phyloP scores from a whole-genome alignment of 805 yeast species.

The Jamesozyma hellenica region DNA sequence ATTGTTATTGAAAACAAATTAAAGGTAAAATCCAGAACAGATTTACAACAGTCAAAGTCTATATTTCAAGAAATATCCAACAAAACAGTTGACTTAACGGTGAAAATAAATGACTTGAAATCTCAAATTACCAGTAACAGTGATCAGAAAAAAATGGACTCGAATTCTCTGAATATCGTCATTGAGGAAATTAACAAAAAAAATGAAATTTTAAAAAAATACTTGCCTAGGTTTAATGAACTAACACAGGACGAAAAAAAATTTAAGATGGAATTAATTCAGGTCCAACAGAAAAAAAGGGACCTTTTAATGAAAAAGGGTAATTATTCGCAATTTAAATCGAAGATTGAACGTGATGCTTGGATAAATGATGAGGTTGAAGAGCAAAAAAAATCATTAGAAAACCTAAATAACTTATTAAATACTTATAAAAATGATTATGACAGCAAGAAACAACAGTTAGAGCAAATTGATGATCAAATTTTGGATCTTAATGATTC shows the following conservation, averaged over 20 bases:
- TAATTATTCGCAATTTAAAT: constrained; percentile 48
- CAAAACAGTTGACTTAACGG: constrained; percentile 40
- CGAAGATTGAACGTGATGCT: constrained; percentile 48
- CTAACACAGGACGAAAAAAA: constrained; percentile 34
- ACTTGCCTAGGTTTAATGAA: constrained; percentile 35
- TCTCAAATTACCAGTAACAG: constrained; percentile 27
- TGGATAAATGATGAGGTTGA: constrained; percentile 54
- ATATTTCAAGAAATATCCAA: constrained; percentile 42
- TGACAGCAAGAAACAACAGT: constrained; percentile 10
- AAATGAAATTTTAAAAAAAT: constrained; percentile 29
- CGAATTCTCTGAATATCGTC: constrained; percentile 20
- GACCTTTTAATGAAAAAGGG: constrained; percentile 61
- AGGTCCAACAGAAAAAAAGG: constrained; percentile 45
- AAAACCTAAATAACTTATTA: constrained; percentile 15
- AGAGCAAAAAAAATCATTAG: constrained; percentile 24
- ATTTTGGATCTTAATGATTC: constrained; percentile 30
- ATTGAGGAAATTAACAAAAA: constrained; percentile 28
- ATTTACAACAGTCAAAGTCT: constrained; percentile 42
- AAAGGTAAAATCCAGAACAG: constrained; percentile 43
- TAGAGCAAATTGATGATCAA: constrained; percentile 23
- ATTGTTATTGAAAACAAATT: constrained; percentile 38
- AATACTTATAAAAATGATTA: constrained; percentile 2
- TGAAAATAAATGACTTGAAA: constrained; percentile 36
- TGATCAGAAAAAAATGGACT: constrained; percentile 25
- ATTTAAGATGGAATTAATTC: constrained; percentile 32